Evolutionary conservation across 371 early-diverging fungal genomes (phyloP).

Genomic region (Mortierella sp.): DNA sequence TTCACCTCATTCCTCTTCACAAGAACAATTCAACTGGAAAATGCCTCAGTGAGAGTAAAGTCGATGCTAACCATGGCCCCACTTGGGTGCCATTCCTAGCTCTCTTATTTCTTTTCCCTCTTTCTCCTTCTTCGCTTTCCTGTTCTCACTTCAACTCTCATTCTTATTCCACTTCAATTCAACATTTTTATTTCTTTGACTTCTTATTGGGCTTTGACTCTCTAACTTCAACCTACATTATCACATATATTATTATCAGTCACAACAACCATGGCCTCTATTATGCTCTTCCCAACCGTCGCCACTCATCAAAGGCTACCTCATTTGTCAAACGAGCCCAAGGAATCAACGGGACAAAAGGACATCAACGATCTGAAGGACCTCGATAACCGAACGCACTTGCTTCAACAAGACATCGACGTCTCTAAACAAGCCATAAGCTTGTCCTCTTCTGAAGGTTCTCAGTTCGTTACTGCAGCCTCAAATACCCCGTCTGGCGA

Average conservation of each 20-base stretch:
- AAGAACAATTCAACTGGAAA: no score
- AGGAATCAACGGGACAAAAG: neutral
- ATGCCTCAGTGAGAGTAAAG: no score
- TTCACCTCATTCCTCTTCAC: no score
- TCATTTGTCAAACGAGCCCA: conserved; percentile 26
- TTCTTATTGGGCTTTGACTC: neutral
- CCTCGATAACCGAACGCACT: no score
- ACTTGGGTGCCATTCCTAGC: neutral
- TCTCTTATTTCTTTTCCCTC: neutral
- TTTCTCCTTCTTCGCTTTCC: conserved; percentile 5
- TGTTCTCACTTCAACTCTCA: neutral
- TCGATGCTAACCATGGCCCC: no score
- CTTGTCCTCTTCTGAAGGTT: neutral
- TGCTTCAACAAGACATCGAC: neutral
- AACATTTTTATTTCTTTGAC: neutral
- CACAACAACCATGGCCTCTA: conserved; percentile 33
- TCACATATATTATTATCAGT: no score
- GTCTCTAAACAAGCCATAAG: neutral
- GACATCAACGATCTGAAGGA: neutral
- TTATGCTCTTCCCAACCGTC: conserved; percentile 46
- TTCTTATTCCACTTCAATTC: neutral
- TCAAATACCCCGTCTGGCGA: neutral
- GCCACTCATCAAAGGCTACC: conserved; percentile 48
- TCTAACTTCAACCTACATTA: neutral
- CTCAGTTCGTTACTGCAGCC: neutral